phyloP scores from a whole-genome alignment of 768 basidiomycete genomes.

The Macrolepiota dolichaula region DNA sequence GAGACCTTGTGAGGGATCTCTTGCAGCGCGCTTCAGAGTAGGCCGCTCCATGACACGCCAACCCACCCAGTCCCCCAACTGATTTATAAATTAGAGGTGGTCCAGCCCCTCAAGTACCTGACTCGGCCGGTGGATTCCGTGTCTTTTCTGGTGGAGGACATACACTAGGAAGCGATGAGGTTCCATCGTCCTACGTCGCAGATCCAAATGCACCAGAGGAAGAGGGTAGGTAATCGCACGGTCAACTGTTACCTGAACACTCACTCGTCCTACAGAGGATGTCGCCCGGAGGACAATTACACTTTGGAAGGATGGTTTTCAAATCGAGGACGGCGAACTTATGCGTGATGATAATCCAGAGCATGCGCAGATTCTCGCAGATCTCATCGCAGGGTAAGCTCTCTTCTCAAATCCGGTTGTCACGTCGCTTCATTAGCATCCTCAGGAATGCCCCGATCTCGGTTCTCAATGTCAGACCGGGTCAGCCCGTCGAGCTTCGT shows the following conservation, averaged over 20 bases:
- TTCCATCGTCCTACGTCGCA: slow-evolving; percentile 70
- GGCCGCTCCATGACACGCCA: slow-evolving; percentile 29
- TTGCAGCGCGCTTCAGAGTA: slow-evolving; percentile 81
- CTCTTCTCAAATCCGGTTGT: neutral
- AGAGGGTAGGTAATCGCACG: slow-evolving; percentile 20
- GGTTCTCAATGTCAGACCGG: slow-evolving; percentile 66
- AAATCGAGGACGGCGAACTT: slow-evolving; percentile 84
- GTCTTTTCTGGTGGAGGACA: slow-evolving; percentile 75
- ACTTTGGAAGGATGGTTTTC: slow-evolving; percentile 94
- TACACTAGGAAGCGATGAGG: slow-evolving; percentile 87
- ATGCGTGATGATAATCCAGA: slow-evolving; percentile 80
- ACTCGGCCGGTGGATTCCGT: slow-evolving; percentile 7
- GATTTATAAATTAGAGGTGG: slow-evolving; percentile 18
- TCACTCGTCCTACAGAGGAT: slow-evolving; percentile 32
- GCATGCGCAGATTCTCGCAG: slow-evolving; percentile 63
- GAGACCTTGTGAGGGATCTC: slow-evolving; percentile 64
- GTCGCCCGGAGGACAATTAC: slow-evolving; percentile 77
- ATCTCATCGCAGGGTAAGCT: slow-evolving; percentile 76
- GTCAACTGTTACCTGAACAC: neutral
- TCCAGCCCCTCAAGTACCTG: slow-evolving; percentile 16
- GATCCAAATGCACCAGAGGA: slow-evolving; percentile 53
- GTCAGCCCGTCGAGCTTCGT: slow-evolving; percentile 83
- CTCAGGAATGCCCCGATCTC: slow-evolving; percentile 73
- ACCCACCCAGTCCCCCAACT: neutral
- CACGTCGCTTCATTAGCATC: neutral